These are phyloP conservation scores for Rhinocladiella mackenziei DNA, from an alignment of 2,329 filamentous ascomycete genomes.

Conservation along the genomic window DNA sequence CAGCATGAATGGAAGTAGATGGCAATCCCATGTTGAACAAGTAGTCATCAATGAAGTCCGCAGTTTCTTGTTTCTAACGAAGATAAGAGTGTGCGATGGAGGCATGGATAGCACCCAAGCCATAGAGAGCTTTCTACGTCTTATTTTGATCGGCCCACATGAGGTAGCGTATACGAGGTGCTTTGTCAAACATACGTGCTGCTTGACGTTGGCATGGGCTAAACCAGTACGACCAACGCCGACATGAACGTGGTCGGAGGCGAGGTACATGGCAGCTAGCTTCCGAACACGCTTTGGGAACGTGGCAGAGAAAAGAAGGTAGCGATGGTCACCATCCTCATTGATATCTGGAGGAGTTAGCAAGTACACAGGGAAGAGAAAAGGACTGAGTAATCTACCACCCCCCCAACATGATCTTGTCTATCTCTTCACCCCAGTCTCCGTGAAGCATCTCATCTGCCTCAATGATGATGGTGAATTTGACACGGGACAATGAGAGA, in stretches of 20 bases:
- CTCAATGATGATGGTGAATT: conserved; percentile 80
- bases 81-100: conserved; percentile 78
- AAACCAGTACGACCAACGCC: conserved; percentile 83
- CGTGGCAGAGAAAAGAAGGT: conserved; percentile 89
- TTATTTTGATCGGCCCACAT: conserved; percentile 59
- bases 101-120: conserved; percentile 66
- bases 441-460: conserved; percentile 84
- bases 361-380: conserved; percentile 21
- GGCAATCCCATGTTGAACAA: conserved; percentile 76
- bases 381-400: conserved; percentile 55
- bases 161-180: no score
- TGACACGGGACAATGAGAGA: conserved; percentile 70
- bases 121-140: conserved; percentile 69
- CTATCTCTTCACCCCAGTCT: conserved; percentile 75
- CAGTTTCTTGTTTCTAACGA: conserved; percentile 78
- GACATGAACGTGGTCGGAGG: conserved; percentile 70
- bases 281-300: conserved; percentile 77
- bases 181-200: conserved; percentile 48
- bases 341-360: conserved; percentile 59
- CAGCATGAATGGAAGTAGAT: conserved; percentile 80
- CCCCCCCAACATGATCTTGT: conserved; percentile 73
- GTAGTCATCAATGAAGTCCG: conserved; percentile 82
- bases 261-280: conserved; percentile 71
- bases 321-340: conserved; percentile 63
- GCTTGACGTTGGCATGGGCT: conserved; percentile 75